Base-by-base conservation (phyloP, 345 rosid species). In the Citrus unshiu region DNA sequence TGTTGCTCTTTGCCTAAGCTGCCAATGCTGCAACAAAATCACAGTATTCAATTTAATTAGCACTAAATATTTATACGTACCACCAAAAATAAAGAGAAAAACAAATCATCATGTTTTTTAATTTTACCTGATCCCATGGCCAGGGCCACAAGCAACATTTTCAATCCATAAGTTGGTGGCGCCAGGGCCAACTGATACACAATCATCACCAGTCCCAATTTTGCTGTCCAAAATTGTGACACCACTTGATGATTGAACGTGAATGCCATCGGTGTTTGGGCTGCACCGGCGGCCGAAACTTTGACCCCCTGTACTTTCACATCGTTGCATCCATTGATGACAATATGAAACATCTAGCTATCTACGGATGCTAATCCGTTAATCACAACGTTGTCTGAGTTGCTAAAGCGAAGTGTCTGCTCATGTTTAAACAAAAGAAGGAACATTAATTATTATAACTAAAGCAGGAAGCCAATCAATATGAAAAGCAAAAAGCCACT, bases 201-300 rank as follows among this genome's bases (percentile, higher is more conserved):
- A 93, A 49, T 91, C 97, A 54, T 93, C 96, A 0, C 94, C 98
- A 0, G 96, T 93, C 57, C 80, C 82, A n/a, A 92, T 84, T 67
- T 68, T 84, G 0, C 91, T 0, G 96, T 93, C 78, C 78, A 83
- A 40, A 83, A 92, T 90, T 16, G 92, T 66, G 46, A 66, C 70
- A 66, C 24, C 70, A 39, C 70, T 66, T 8, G 70, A 35, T 22
- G 25, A 35, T 66, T 35, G 49, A 35, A 66, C 70, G 12, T 66
- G 70, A 66, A 66, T 66, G 24, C 70, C 70, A 22, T 66, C 70
- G 13, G 70, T 66, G 70, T 35, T 35, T 1, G 70, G 49, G 24
- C 49, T 66, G 7, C 4, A 4, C 70, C 70, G 25, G 70, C 1
- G 18, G 70, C 49, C 9, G 51, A 67, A 35, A 67, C 46, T 22